phyloP scores from a whole-genome alignment of 2,329 filamentous ascomycete genomes.

The Plectosphaerella plurivora region DNA sequence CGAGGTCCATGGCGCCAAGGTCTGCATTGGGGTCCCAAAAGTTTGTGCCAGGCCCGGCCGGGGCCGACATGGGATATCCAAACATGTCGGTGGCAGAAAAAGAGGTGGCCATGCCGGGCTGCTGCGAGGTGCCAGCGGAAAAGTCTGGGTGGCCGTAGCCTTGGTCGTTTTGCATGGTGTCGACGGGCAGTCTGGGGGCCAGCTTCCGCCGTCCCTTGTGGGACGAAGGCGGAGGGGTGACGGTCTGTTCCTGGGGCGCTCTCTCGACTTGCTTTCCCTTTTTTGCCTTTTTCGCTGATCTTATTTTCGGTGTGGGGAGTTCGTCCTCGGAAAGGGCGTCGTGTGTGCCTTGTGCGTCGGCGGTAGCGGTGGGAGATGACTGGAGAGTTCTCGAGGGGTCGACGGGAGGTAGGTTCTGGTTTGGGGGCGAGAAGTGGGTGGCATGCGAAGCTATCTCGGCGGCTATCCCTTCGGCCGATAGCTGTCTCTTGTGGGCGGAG shows the following conservation, averaged over 20 bases:
- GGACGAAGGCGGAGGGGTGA: conserved; percentile 56
- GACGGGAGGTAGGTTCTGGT: conserved; percentile 53
- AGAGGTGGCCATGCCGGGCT: conserved; percentile 41
- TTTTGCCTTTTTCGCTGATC: conserved; percentile 40
- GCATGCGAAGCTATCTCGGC: conserved; percentile 56
- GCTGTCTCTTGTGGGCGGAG: conserved; percentile 41
- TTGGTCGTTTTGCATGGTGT: conserved; percentile 56
- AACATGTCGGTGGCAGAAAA: conserved; percentile 52
- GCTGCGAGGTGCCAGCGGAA: conserved; percentile 40
- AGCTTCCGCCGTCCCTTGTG: conserved; percentile 53
- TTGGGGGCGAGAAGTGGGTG: conserved; percentile 53
- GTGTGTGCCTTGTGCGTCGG: conserved; percentile 17
- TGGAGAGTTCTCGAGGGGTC: conserved; percentile 53
- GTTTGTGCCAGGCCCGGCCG: conserved; percentile 42
- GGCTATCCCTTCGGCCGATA: conserved; percentile 45
- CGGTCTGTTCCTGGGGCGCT: conserved; percentile 39
- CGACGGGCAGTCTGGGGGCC: conserved; percentile 39
- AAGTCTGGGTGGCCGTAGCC: conserved; percentile 49
- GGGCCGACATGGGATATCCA: conserved; percentile 55
- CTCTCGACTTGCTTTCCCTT: conserved; percentile 33
- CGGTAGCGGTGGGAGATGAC: conserved; percentile 47
- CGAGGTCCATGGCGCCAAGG: conserved; percentile 55
- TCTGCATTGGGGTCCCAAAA: conserved; percentile 54
- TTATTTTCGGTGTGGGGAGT: conserved; percentile 18
- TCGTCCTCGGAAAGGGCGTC: conserved; percentile 17